phyloP scores from a whole-genome alignment of 1,284 basidiomycete species.

The Cutaneotrichosporon cyanovorans region DNA sequence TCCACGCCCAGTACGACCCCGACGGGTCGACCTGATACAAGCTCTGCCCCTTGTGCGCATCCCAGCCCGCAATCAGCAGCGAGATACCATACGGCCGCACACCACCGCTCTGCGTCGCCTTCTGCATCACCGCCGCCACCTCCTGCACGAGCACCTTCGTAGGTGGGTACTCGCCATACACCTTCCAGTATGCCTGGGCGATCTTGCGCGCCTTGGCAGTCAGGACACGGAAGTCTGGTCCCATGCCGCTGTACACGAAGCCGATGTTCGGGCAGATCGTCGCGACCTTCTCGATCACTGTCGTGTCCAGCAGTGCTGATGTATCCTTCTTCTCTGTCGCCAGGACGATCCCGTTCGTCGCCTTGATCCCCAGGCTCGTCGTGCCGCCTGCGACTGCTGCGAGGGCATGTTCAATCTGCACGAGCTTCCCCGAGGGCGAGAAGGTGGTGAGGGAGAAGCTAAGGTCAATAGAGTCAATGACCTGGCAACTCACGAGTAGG shows the following conservation, averaged over 20 bases:
- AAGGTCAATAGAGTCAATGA: constrained; percentile 4
- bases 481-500: constrained; percentile 42
- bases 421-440: constrained; percentile 95
- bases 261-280: constrained; percentile 98
- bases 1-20: constrained; percentile 99
- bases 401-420: constrained; percentile 98
- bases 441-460: constrained; percentile 99
- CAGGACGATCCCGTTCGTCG: constrained; percentile 97
- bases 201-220: constrained; percentile 92
- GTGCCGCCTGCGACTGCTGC: constrained; percentile 95
- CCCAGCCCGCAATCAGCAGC: constrained; percentile 92
- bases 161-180: constrained; percentile 98
- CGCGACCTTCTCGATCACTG: constrained; percentile 92
- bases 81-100: constrained; percentile 97
- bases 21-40: constrained; percentile 99
- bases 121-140: constrained; percentile 96
- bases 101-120: constrained; percentile 92
- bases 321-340: constrained; percentile 99
- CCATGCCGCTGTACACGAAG: constrained; percentile 99
- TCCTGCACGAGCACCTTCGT: constrained; percentile 94
- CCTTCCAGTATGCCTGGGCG: constrained; percentile 98
- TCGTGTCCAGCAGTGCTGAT: constrained; percentile 94
- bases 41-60: constrained; percentile 79
- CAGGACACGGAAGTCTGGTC: constrained; percentile 92
- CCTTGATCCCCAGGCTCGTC: constrained; percentile 97